These are phyloP conservation scores for Annulohypoxylon truncatum DNA, from an alignment of 2,329 filamentous ascomycete genomes.

Conservation along the genomic window DNA sequence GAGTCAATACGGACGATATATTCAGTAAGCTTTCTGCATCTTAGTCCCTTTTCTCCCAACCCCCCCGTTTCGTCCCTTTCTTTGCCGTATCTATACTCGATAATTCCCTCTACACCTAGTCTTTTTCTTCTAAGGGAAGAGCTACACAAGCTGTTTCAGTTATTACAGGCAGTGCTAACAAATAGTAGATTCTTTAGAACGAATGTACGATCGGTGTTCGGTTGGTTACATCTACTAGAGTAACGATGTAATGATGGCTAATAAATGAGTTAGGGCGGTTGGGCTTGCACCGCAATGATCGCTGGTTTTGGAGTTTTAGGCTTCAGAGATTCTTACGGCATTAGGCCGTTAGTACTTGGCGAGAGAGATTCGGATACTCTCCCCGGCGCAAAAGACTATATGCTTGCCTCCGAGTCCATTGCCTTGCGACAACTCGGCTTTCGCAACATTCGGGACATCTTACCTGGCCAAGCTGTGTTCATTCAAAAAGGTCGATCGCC, in stretches of 20 bases:
- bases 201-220: slow-evolving; percentile 77
- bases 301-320: slow-evolving; percentile 84
- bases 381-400: slow-evolving; percentile 74
- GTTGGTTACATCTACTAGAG: slow-evolving; percentile 1
- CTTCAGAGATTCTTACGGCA: slow-evolving; percentile 78
- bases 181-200: slow-evolving; percentile 64
- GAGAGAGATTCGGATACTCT: slow-evolving; percentile 68
- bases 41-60: neutral
- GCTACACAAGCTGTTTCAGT: neutral
- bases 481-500: slow-evolving; percentile 77
- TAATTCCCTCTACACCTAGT: too few species aligned
- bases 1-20: slow-evolving; percentile 83
- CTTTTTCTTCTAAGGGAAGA: too few species aligned
- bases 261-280: slow-evolving; percentile 68
- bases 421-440: slow-evolving; percentile 79
- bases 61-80: neutral
- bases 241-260: neutral
- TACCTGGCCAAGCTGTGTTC: slow-evolving; percentile 81
- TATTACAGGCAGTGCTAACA: slow-evolving; percentile 4
- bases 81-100: too few species aligned
- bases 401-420: slow-evolving; percentile 85
- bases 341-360: slow-evolving; percentile 80
- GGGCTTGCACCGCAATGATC: slow-evolving; percentile 86
- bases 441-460: slow-evolving; percentile 73
- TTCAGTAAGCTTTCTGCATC: slow-evolving; percentile 60